A percentile compares a stretch with the other conserved stretches of the same genome.
These are phyloP conservation scores for Phytopythium delawarense DNA, from an alignment of 352 stramenopile genomes.

Conservation along the genomic window DNA sequence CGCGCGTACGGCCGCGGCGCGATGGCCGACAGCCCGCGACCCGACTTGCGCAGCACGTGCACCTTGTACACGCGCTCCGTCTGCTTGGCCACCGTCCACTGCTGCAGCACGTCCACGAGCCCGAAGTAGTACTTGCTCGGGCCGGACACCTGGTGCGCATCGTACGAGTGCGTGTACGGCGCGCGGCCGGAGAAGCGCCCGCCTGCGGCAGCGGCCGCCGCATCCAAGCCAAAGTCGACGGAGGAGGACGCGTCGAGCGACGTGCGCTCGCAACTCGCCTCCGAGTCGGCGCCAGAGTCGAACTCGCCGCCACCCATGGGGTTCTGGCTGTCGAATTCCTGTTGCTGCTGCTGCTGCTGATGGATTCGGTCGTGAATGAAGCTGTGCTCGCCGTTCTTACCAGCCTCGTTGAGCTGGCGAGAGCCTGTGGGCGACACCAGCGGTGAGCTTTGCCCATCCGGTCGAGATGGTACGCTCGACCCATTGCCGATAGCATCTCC, in stretches of 20 bases:
- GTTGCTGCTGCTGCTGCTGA: not conserved
- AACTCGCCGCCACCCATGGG: not conserved
- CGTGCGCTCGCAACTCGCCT: slow-evolving; percentile 6
- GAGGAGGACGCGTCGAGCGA: slow-evolving; percentile 2
- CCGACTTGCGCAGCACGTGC: slow-evolving; percentile 64
- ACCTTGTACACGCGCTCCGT: slow-evolving; percentile 83
- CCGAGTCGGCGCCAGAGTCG: slow-evolving; percentile 5
- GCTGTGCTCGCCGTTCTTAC: not conserved
- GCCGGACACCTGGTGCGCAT: slow-evolving; percentile 75
- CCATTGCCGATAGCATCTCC: not conserved
- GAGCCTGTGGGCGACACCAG: not conserved
- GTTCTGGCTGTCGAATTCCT: not conserved
- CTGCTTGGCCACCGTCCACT: slow-evolving; percentile 81
- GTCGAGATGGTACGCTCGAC: not conserved
- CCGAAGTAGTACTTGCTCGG: slow-evolving; percentile 89
- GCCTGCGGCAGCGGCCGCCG: not conserved
- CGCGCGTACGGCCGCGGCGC: slow-evolving; percentile 60
- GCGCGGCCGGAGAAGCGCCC: slow-evolving; percentile 8
- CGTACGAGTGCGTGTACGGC: slow-evolving; percentile 46
- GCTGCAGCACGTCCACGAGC: slow-evolving; percentile 87
- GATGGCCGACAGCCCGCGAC: slow-evolving; percentile 72
- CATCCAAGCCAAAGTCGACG: not conserved
- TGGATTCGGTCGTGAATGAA: not conserved
- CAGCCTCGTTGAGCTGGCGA: not conserved
- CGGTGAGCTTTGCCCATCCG: not conserved